These are phyloP conservation scores for Exserohilum turcica DNA, from an alignment of 2,329 filamentous ascomycete species.

Conservation along the genomic window DNA sequence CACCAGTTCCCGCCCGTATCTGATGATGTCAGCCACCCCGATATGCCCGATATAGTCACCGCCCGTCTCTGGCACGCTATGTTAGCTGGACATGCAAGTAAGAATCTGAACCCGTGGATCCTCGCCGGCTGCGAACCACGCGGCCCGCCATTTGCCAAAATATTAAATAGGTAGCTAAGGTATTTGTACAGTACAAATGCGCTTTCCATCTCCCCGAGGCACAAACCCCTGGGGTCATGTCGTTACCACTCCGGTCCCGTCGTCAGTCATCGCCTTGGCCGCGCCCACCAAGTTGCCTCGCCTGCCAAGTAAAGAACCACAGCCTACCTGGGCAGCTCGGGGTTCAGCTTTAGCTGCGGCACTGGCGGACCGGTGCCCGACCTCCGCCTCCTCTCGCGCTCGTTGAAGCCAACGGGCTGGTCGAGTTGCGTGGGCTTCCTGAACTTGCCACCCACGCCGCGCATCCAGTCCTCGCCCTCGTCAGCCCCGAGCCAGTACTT, in stretches of 20 bases:
- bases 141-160: constrained; percentile 2
- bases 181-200: constrained; percentile 12
- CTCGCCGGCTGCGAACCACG: neutral
- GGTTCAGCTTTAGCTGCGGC: constrained; percentile 38
- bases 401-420: constrained; percentile 54
- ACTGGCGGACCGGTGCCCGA: constrained; percentile 64
- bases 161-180: neutral
- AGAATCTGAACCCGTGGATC: neutral
- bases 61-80: neutral
- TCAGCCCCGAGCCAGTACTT: constrained; percentile 81
- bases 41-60: neutral
- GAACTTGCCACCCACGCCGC: constrained; percentile 66
- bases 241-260: constrained; percentile 11
- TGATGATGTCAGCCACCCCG: neutral
- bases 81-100: constrained; percentile 3
- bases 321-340: constrained; percentile 29
- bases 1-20: neutral
- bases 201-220: constrained; percentile 2
- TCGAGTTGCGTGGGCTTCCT: constrained; percentile 52
- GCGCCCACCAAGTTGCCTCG: neutral
- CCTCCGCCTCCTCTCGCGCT: constrained; percentile 65
- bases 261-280: constrained; percentile 10
- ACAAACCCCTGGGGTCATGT: constrained; percentile 5
- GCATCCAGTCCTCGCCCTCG: constrained; percentile 70
- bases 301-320: neutral